Evolutionary conservation across 2,329 filamentous ascomycete species (phyloP), one percentile per base, ranked within the genome.

Genomic region (Aspergillus versicolor): DNA sequence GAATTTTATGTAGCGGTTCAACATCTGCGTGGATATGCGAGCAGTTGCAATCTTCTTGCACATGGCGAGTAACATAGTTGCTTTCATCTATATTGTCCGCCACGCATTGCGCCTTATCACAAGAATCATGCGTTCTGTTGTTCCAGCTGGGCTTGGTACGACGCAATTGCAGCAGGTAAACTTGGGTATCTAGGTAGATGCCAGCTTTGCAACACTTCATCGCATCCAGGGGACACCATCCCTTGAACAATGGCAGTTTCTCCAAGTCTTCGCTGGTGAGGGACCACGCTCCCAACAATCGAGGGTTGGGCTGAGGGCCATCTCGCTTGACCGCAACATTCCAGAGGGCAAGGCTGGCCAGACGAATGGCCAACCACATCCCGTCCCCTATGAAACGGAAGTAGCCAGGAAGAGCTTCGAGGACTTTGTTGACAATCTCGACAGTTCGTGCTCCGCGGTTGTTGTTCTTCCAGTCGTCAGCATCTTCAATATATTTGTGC

Each of bases 71-170:
- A 3, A 50, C n/a, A 42, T 50, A 42, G 3, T 11, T 19, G 37
- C 47, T 50, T 22, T 50, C 47, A 8, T 50, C 47, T 19, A 50
- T 30, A 38, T 50, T 50, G 9, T 50, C 47, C 4, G 47, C 47
- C 13, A 41, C n/a, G 37, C 47, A 50, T 30, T 50, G 9, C 2
- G 47, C 42, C 37, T 41, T 50, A 4, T 1, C 19, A 32, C 47
- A 50, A 13, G 8, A 4, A 6, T 50, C 37, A 12, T 50, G 47
- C 4, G 21, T 50, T n/a, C 47, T 15, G 3, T 32, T 50, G 19
- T 50, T 41, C 47, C 47, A 50, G 12, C 21, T 30, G 0, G 47
- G 37, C 5, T 41, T 50, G 6, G 47, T 27, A 2, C 47, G 47
- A 12, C 5, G 13, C 6, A 50, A 5, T 32, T 50, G 47, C 15